Percentiles rank a stretch among this genome's conserved stretches.
Evolutionary conservation across 2,329 filamentous ascomycete genomes (phyloP).

Genomic region (Ceratocystiopsis minuta): DNA sequence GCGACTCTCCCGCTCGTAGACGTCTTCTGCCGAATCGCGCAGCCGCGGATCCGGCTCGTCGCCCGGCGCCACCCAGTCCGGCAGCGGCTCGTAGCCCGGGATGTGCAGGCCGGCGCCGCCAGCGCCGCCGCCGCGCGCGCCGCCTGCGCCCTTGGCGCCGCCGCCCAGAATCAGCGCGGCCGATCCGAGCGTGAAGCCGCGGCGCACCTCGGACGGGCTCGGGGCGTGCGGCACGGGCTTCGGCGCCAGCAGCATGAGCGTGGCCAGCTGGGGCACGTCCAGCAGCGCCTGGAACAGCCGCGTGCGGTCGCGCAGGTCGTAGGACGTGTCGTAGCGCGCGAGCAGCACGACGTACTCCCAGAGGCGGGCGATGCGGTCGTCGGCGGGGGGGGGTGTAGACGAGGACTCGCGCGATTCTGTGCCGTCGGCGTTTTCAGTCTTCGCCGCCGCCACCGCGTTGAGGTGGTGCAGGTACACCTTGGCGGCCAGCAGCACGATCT

Average conservation of each 20-base stretch:
- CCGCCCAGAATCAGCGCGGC: constrained; percentile 70
- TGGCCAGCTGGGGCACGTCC: constrained; percentile 68
- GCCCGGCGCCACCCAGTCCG: constrained; percentile 69
- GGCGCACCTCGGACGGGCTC: constrained; percentile 70
- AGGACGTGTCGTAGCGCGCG: constrained; percentile 83
- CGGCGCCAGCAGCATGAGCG: constrained; percentile 75
- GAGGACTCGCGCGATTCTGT: background rate
- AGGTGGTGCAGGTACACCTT: constrained; percentile 90
- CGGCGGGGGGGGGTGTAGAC: constrained; percentile 14
- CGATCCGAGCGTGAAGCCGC: constrained; percentile 63
- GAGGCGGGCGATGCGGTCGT: constrained; percentile 55
- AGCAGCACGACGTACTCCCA: constrained; percentile 77
- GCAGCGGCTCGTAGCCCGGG: constrained; percentile 60
- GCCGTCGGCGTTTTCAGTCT: background rate
- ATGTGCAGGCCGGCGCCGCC: constrained; percentile 39
- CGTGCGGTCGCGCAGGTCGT: constrained; percentile 81
- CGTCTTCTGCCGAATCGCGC: constrained; percentile 37
- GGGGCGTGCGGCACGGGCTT: constrained; percentile 86
- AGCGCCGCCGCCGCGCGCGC: constrained; percentile 19
- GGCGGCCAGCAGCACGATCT: constrained; percentile 83
- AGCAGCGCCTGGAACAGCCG: constrained; percentile 77
- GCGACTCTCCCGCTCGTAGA: constrained; percentile 13
- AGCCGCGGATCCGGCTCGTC: constrained; percentile 61
- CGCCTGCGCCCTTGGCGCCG: constrained; percentile 13
- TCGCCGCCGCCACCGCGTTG: constrained; percentile 28